These are phyloP conservation scores for Paramarasmius palmivorus DNA, from an alignment of 1,284 basidiomycete genomes.

Conservation along the genomic window DNA sequence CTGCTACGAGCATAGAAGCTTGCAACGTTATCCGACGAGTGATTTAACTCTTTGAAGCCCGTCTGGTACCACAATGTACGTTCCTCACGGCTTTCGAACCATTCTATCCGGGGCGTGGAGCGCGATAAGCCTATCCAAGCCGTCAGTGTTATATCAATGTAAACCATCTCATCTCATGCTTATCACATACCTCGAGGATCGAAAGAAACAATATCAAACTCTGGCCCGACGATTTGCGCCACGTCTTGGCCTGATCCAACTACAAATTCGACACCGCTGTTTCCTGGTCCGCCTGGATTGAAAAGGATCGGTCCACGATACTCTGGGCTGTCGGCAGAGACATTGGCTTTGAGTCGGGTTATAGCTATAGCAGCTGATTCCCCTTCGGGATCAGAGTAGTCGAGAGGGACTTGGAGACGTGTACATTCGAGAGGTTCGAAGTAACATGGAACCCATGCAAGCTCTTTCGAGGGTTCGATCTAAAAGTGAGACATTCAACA, in stretches of 20 bases:
- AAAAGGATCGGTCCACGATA: constrained; percentile 48
- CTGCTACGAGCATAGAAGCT: constrained; percentile 31
- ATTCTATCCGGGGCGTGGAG: constrained; percentile 32
- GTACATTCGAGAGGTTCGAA: too few relatives aligned
- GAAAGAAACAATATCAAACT: constrained; percentile 51
- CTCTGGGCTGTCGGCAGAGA: constrained; percentile 22
- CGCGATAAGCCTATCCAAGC: constrained; percentile 30
- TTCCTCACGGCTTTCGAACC: constrained; percentile 33
- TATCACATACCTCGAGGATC: constrained; percentile 41
- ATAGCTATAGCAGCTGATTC: constrained; percentile 36
- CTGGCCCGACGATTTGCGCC: too few relatives aligned
- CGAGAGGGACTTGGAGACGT: constrained; percentile 34
- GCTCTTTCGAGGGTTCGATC: too few relatives aligned
- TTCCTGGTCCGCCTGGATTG: constrained; percentile 56
- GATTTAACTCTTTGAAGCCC: constrained; percentile 19
- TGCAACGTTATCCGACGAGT: constrained; percentile 24
- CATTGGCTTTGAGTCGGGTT: constrained; percentile 27
- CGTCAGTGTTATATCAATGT: background rate
- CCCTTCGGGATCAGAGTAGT: constrained; percentile 32
- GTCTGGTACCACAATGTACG: constrained; percentile 26
- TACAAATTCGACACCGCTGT: constrained; percentile 40
- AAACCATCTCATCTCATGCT: too few relatives aligned
- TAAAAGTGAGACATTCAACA: too few relatives aligned
- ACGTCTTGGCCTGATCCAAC: constrained; percentile 25
- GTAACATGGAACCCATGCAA: too few relatives aligned